These are phyloP conservation scores for Blumeria hordei DNA, from an alignment of 2,329 filamentous ascomycete genomes.

Conservation along the genomic window DNA sequence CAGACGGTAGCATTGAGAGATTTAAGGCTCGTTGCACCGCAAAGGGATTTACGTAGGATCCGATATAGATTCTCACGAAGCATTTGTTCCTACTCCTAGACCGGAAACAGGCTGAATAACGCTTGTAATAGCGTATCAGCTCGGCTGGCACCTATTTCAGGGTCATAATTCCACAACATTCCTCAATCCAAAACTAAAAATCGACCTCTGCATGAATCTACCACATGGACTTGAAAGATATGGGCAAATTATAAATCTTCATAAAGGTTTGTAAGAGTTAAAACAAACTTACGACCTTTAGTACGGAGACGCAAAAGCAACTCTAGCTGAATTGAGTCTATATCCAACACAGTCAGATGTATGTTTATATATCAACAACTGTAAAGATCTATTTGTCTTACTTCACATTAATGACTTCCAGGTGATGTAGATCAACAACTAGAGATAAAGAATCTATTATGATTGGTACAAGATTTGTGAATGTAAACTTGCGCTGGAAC, in stretches of 20 bases:
- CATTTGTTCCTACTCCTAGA: background rate
- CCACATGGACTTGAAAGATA: background rate
- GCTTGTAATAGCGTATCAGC: background rate
- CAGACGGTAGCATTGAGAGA: background rate
- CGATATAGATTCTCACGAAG: background rate
- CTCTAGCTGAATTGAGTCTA: background rate
- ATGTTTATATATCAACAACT: background rate
- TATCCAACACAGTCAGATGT: background rate
- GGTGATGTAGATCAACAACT: no score
- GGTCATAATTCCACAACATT: background rate
- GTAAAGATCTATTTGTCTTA: background rate
- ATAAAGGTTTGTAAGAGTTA: background rate
- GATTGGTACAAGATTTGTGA: no score
- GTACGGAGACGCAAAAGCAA: background rate
- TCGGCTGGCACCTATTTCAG: background rate
- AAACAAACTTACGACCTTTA: background rate
- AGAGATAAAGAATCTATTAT: no score
- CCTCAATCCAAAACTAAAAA: background rate
- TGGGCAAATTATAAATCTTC: background rate
- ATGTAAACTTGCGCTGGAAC: no score
- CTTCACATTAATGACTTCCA: background rate
- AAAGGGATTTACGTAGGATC: background rate
- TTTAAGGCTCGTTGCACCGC: background rate
- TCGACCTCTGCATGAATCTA: background rate
- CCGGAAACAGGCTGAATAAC: background rate